These are phyloP conservation scores for Globisporangium heterothallicum DNA, from an alignment of 352 stramenopile genomes.

Conservation along the genomic window DNA sequence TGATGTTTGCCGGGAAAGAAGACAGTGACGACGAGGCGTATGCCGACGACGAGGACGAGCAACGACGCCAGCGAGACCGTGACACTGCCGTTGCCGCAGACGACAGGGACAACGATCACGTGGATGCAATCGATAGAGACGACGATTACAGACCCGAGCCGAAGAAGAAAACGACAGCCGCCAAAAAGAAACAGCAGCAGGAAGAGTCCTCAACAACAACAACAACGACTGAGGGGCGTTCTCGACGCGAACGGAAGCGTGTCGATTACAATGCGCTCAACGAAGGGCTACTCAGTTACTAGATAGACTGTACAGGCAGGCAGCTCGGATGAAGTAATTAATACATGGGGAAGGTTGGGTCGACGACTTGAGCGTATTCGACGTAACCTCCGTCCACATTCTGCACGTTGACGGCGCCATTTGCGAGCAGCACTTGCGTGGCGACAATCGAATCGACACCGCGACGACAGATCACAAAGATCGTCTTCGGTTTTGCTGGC, in stretches of 20 bases:
- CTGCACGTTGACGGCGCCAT: conserved; percentile 32
- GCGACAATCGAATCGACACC: conserved; percentile 65
- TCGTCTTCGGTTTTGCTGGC: neutral
- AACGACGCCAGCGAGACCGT: neutral
- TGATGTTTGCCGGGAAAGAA: conserved; percentile 63
- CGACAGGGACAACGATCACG: conserved; percentile 9
- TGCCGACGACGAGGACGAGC: conserved; percentile 25
- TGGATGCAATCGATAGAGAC: too few relatives aligned
- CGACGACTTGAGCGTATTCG: conserved; percentile 41
- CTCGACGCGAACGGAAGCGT: conserved; percentile 20
- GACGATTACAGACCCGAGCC: conserved; percentile 9
- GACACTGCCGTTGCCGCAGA: conserved; percentile 3
- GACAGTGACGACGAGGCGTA: conserved; percentile 54
- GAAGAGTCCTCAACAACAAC: neutral
- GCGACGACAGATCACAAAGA: conserved; percentile 76
- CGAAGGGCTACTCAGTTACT: conserved; percentile 34
- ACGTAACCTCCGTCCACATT: conserved; percentile 77
- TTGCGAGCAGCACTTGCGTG: conserved; percentile 47
- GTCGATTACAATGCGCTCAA: conserved; percentile 66
- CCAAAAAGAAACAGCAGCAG: neutral
- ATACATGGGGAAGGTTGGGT: conserved; percentile 72
- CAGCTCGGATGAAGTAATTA: too few relatives aligned
- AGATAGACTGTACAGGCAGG: neutral
- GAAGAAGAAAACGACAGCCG: conserved; percentile 1
- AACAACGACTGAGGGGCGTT: neutral